Evolutionary conservation across 495 filamentous ascomycete genomes (phyloP).

Genomic region (Filosporella fistucella): DNA sequence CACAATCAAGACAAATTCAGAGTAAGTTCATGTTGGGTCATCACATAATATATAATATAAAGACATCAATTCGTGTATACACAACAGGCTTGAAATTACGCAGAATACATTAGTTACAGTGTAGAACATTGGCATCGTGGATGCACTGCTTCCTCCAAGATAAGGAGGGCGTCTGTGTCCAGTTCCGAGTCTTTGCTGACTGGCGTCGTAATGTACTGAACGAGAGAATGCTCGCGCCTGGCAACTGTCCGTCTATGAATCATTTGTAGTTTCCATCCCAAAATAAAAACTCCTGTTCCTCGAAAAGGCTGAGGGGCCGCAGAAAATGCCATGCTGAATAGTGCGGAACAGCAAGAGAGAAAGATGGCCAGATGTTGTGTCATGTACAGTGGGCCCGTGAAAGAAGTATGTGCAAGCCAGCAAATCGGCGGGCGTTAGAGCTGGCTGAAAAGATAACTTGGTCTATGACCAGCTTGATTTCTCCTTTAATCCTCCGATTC

Average conservation of each 20-base stretch:
- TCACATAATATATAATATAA: neutral
- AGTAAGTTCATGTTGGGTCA: too few relatives aligned
- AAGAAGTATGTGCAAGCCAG: neutral
- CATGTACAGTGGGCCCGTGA: neutral
- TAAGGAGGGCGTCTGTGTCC: too few relatives aligned
- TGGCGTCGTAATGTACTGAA: conserved; percentile 7
- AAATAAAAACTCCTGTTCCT: conserved; percentile 2
- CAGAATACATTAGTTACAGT: conserved; percentile 24
- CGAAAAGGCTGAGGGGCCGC: too few relatives aligned
- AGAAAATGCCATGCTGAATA: too few relatives aligned
- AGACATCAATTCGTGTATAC: neutral
- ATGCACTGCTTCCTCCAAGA: too few relatives aligned
- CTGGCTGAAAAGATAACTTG: neutral
- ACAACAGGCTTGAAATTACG: conserved; percentile 19
- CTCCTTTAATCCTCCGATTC: conserved; percentile 92
- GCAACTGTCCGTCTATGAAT: neutral
- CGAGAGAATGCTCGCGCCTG: neutral
- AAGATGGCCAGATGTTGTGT: neutral
- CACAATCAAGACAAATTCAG: too few relatives aligned
- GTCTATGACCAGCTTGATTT: conserved; percentile 40
- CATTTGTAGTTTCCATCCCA: neutral
- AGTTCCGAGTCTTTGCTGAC: neutral
- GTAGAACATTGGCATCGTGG: neutral
- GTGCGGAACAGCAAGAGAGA: neutral
- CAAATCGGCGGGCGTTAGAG: neutral